These are phyloP conservation scores for Dendryphion nanum DNA, from an alignment of 2,329 filamentous ascomycete genomes.

Conservation along the genomic window DNA sequence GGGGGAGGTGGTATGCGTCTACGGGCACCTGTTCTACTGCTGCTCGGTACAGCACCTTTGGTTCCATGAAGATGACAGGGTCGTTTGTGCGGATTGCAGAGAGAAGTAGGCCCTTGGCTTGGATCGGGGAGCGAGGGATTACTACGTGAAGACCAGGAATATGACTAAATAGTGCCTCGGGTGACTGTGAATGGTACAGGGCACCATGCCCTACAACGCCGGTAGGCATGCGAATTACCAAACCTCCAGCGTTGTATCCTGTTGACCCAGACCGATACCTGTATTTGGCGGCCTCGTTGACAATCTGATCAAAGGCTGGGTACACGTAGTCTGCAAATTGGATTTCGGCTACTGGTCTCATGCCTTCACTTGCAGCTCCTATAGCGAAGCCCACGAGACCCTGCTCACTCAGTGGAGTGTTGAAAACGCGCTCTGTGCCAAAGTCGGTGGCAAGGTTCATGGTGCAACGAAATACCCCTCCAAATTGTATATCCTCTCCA, in stretches of 20 bases:
- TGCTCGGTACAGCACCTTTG: conserved; percentile 87
- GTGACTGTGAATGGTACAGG: conserved; percentile 85
- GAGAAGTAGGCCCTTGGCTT: conserved; percentile 84
- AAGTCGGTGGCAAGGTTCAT: conserved; percentile 88
- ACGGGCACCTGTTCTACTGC: conserved; percentile 88
- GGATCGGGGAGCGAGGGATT: conserved; percentile 78
- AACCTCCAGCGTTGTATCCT: conserved; percentile 60
- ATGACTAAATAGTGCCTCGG: conserved; percentile 85
- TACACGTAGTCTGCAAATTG: conserved; percentile 96
- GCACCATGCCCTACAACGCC: conserved; percentile 88
- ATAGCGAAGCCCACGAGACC: conserved; percentile 93
- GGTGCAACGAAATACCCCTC: conserved; percentile 91
- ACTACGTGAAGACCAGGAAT: conserved; percentile 83
- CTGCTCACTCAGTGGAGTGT: conserved; percentile 91
- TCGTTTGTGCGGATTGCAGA: conserved; percentile 75
- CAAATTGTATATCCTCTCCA: conserved; percentile 95
- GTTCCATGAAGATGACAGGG: conserved; percentile 90
- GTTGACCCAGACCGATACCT: conserved; percentile 69
- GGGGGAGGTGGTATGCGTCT: conserved; percentile 75
- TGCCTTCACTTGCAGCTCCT: conserved; percentile 83
- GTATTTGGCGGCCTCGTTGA: conserved; percentile 89
- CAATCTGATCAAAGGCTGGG: conserved; percentile 89
- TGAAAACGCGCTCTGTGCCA: conserved; percentile 87
- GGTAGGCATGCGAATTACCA: conserved; percentile 88
- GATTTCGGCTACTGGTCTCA: conserved; percentile 90